Base-by-base conservation (phyloP, 805 yeast genomes). In the Pichia ethanolica region DNA sequence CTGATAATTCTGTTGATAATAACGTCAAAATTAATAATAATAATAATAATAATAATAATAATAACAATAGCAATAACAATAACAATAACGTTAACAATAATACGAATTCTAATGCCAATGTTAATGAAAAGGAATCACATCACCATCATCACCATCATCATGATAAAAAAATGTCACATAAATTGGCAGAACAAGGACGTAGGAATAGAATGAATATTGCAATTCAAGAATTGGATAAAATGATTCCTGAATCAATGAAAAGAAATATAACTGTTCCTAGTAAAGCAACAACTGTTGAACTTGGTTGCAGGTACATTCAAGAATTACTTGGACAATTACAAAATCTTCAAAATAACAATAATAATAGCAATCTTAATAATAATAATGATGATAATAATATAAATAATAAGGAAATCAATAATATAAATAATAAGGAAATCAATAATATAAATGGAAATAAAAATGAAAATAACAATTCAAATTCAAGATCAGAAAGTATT, bases 181-280 rank as follows among this genome's bases (percentile, higher is more conserved):
- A 91, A 63, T 75, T 88, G 13, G 98, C 99, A 0, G 99, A 91
- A 67, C 97, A 93, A 66, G 98, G 96, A 13, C 75, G 99, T 47
- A 77, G 99, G 58, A 90, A 91, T 64, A 74, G 99, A 54, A 85
- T 91, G 83, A 93, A 93, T 64, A 69, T 73, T 49, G 98, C 97
- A 0, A 81, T 91, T 33, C 80, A 79, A 41, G 96, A 87, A 40
- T 70, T 91, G 51, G 82, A 83, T 8, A 59, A 71, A 9, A 67
- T 89, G 53, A 74, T 91, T 26, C 95, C 96, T 0, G 78, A 81
- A 6, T 64, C 65, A 27, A 69, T 80, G 58, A 68, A 68, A 38
- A 79, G 75, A 49, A 83, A 78, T 35, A 73, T 78, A 12, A 77
- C 79, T 4, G 82, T 86, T 35, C 95, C 95, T 1, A 83, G 95